Base-by-base conservation (phyloP, 352 stramenopile species). In the Phytophthora idaei region DNA sequence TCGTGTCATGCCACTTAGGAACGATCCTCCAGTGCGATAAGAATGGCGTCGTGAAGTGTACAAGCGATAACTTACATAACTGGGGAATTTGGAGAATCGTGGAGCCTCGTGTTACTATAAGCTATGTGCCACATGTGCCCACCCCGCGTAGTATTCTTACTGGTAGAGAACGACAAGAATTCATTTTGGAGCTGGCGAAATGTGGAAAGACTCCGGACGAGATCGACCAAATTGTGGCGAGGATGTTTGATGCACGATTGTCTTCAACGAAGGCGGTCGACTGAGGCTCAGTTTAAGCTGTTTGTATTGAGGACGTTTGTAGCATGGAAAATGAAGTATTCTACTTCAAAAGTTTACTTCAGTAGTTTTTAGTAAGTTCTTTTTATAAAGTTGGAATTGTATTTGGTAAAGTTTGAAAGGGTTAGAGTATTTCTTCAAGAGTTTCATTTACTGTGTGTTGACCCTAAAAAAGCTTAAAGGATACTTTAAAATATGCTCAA, bases 161-260 rank as follows among this genome's bases (percentile, higher is more conserved):
- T 34, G 51, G 45, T 10, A 61, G 45, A 48, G 54, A 68, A 11
- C 59, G 56, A n/a, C 45, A 58, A 29, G 29, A 62, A 5, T 71
- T 77, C n/a, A 42, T 71, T 6, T 7, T 71, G 51, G 64, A 77
- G 46, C 60, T 77, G 4, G 65, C 56, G 5, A 77, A 54, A 32
- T 74, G 56, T 21, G 69, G 59, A 5, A 67, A 70, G 27, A 71
- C 54, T 10, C 11, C 56, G 4, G 47, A 63, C 5, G 65, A 77
- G 41, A 74, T 77, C 21, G 59, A 73, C 15, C 42, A 66, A 41
- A 69, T 76, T 25, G 69, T 76, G 21, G n/a, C 28, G 62, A 15
- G 7, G 57, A 52, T 25, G 31, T 70, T n/a, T 76, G 57, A 71
- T 56, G 34, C 31, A 51, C 25, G 28, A 9, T 46, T n/a, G 8